A percentile compares a stretch with the other conserved stretches of the same genome.
Conservation (phyloP, 768 basidiomycete species). For the Boletus tylopilopsis region DNA sequence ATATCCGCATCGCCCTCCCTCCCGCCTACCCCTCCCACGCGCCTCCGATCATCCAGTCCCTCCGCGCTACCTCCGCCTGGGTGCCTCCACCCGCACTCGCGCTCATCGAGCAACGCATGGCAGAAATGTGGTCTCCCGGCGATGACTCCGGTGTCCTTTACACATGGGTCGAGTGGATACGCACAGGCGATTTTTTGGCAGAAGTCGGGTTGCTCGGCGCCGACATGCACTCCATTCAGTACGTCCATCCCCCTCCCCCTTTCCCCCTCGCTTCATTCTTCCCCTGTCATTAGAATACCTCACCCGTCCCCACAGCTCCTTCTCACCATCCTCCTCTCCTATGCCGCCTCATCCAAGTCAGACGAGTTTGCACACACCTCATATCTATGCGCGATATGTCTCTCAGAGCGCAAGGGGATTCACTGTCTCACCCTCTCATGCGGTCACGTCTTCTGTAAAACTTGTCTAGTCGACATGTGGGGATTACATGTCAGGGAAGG, state of each 20-base stretch:
- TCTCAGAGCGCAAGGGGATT: constrained; percentile 68
- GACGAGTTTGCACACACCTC: constrained; percentile 59
- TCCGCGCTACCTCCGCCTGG: constrained; percentile 61
- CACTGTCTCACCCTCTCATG: constrained; percentile 71
- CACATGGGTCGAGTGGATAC: constrained; percentile 69
- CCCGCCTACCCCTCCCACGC: constrained; percentile 48
- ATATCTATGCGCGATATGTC: constrained; percentile 74
- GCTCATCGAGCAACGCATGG: constrained; percentile 39
- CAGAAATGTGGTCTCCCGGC: constrained; percentile 49
- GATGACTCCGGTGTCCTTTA: constrained; percentile 59
- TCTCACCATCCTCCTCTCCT: constrained; percentile 42
- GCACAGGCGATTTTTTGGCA: constrained; percentile 60
- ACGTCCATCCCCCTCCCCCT: not conserved
- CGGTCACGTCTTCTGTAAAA: constrained; percentile 78
- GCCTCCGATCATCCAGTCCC: constrained; percentile 52
- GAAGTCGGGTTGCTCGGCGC: constrained; percentile 38
- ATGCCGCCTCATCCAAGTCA: constrained; percentile 45
- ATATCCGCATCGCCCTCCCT: constrained; percentile 53
- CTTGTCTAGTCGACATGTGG: constrained; percentile 82
- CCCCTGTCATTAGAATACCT: constrained; percentile 30
- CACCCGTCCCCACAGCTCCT: constrained; percentile 58
- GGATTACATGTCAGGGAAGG: constrained; percentile 77
- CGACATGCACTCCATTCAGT: constrained; percentile 30
- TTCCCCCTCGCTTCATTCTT: constrained; percentile 29
- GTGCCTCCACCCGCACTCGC: constrained; percentile 34